Percentiles rank a stretch among this genome's conserved stretches.
phyloP scores from a whole-genome alignment of 768 basidiomycete genomes.

The Porphyrellus cyaneotinctus region DNA sequence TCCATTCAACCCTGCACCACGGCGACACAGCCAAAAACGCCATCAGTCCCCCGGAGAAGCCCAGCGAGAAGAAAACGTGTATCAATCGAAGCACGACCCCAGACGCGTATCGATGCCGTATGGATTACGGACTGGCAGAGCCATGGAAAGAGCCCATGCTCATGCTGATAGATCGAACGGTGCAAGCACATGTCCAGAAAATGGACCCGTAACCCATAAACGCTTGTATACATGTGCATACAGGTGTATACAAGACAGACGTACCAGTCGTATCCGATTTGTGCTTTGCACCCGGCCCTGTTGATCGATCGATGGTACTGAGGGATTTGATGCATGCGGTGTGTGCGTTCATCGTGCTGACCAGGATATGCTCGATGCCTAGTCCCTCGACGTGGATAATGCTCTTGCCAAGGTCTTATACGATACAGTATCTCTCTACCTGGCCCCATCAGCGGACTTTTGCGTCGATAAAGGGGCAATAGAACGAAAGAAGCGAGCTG shows the following conservation, averaged over 20 bases:
- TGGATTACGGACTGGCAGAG: too few species aligned
- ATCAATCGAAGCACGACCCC: constrained; percentile 10
- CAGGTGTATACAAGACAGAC: too few species aligned
- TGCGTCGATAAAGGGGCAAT: constrained; percentile 12
- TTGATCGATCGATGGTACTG: too few species aligned
- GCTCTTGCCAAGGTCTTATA: constrained; percentile 44
- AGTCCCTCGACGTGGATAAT: constrained; percentile 35
- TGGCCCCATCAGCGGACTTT: constrained; percentile 9
- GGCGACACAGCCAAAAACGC: background rate
- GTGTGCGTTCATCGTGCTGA: too few species aligned
- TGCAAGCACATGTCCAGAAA: too few species aligned
- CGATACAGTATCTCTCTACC: background rate
- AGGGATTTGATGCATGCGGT: too few species aligned
- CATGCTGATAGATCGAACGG: too few species aligned
- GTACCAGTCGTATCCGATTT: too few species aligned
- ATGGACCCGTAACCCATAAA: too few species aligned
- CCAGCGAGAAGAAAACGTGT: constrained; percentile 7
- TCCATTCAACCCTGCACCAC: too few species aligned
- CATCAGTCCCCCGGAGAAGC: background rate
- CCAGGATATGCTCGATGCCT: background rate
- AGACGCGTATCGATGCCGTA: constrained; percentile 1
- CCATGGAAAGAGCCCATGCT: background rate
- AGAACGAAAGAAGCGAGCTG: background rate
- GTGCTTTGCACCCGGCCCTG: too few species aligned
- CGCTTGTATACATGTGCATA: too few species aligned